phyloP scores from a whole-genome alignment of 2,329 filamentous ascomycete species.

The Fusarium mangiferae region DNA sequence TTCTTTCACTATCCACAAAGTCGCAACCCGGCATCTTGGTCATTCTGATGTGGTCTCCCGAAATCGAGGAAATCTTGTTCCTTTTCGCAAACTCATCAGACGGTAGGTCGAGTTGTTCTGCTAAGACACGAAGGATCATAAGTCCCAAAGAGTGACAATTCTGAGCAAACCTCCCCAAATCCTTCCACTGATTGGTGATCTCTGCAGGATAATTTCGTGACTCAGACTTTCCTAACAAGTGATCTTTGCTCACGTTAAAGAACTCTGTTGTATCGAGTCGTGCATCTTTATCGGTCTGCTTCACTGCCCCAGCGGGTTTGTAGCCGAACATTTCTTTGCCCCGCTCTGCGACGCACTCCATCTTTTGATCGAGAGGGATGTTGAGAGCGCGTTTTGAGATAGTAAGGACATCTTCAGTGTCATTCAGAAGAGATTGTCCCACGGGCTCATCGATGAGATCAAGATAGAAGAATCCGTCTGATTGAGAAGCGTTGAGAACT shows the following conservation, averaged over 20 bases:
- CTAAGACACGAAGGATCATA: not conserved
- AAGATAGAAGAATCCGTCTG: not conserved
- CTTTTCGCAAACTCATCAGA: not conserved
- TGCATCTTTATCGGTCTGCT: not conserved
- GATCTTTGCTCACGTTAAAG: not conserved
- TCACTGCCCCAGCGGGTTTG: not conserved
- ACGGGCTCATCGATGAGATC: not conserved
- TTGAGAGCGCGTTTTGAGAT: not conserved
- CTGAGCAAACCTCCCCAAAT: accelerated
- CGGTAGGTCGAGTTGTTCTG: not conserved
- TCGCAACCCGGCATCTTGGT: not conserved
- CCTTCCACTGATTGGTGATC: accelerated
- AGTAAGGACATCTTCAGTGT: not conserved
- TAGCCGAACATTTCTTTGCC: not conserved
- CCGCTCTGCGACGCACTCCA: not conserved
- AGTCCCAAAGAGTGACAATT: not conserved
- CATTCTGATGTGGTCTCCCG: not conserved
- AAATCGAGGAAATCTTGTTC: not conserved
- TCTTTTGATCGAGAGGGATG: not conserved
- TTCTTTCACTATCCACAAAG: accelerated
- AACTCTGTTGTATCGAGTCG: not conserved
- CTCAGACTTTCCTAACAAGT: not conserved
- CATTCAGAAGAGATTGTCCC: not conserved
- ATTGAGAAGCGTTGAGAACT: not conserved
- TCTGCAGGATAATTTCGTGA: not conserved